phyloP scores from a whole-genome alignment of 75 land plant genomes.

The Cryptomeria japonica region DNA sequence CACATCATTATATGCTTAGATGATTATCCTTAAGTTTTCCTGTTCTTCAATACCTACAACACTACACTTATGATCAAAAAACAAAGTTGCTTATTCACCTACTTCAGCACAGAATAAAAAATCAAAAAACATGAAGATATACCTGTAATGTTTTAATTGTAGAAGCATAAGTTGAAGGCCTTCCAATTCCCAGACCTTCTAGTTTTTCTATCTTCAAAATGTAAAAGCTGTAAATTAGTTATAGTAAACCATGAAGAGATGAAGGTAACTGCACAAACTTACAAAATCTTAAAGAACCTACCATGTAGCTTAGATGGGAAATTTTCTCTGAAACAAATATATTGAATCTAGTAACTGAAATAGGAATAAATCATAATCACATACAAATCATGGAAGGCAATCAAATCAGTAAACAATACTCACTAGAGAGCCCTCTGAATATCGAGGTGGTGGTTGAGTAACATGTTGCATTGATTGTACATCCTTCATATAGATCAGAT shows the following conservation, averaged over 20 bases:
- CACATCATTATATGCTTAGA: not conserved
- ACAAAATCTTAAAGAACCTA: not conserved
- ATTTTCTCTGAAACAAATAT: not conserved
- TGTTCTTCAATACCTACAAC: not conserved
- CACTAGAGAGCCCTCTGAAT: conserved; percentile 84
- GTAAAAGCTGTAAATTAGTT: conserved; percentile 2
- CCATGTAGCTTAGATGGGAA: not conserved
- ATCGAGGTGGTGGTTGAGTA: conserved; percentile 87
- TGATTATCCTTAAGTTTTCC: not conserved
- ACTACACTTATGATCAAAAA: not conserved
- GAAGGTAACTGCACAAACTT: not conserved
- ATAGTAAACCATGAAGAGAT: not conserved
- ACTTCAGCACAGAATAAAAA: not conserved
- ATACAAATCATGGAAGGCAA: not conserved
- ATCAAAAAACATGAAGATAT: not conserved
- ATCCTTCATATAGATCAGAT: conserved; percentile 37
- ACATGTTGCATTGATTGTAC: conserved; percentile 67
- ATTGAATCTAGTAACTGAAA: not conserved
- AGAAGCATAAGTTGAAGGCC: conserved; percentile 99
- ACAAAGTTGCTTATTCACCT: not conserved
- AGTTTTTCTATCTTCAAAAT: conserved; percentile 65
- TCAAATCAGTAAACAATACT: conserved; percentile 4
- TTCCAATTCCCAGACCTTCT: conserved; percentile 98
- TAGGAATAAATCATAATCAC: not conserved
- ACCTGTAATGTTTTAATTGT: conserved; percentile 89